Evolutionary conservation across 768 basidiomycete genomes (phyloP).

Genomic region (Pleurotus djamor): DNA sequence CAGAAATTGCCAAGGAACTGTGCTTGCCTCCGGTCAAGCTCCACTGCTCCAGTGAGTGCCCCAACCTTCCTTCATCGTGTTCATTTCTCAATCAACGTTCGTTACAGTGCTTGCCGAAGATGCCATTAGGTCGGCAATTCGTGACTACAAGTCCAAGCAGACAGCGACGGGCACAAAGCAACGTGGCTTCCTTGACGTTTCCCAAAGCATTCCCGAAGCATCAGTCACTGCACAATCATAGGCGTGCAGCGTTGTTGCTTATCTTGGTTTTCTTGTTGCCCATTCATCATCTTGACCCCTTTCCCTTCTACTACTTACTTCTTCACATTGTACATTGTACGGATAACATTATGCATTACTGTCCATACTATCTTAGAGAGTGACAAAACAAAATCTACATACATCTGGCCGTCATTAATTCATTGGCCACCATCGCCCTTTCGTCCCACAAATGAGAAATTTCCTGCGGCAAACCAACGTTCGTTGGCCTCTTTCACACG

Average conservation of each 20-base stretch:
- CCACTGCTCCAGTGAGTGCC: slow-evolving; percentile 82
- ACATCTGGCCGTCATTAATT: neutral
- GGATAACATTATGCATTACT: slow-evolving; percentile 17
- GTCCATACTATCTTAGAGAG: slow-evolving; percentile 5
- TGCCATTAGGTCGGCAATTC: slow-evolving; percentile 97
- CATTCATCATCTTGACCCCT: slow-evolving; percentile 14
- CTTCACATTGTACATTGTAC: slow-evolving; percentile 15
- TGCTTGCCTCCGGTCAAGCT: slow-evolving; percentile 95
- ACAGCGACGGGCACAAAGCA: slow-evolving; percentile 46
- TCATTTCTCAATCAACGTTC: slow-evolving; percentile 3
- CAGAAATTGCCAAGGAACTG: slow-evolving; percentile 97
- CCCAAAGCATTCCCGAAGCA: slow-evolving; percentile 55
- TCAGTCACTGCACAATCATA: slow-evolving; percentile 42
- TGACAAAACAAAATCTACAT: neutral
- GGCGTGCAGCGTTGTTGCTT: slow-evolving; percentile 8
- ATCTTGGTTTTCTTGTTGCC: slow-evolving; percentile 1
- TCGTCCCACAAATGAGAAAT: slow-evolving; percentile 73
- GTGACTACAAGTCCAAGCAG: slow-evolving; percentile 91
- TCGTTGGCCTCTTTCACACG: slow-evolving; percentile 96
- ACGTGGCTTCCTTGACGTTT: slow-evolving; percentile 68
- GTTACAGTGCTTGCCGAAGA: slow-evolving; percentile 92
- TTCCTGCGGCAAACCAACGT: slow-evolving; percentile 90
- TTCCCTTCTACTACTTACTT: slow-evolving; percentile 26
- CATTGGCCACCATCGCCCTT: slow-evolving; percentile 32
- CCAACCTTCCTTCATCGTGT: slow-evolving; percentile 5